A percentile compares a stretch with the other conserved stretches of the same genome.
phyloP scores from a whole-genome alignment of 1,284 basidiomycete genomes.

The Rhodotorula sp. region DNA sequence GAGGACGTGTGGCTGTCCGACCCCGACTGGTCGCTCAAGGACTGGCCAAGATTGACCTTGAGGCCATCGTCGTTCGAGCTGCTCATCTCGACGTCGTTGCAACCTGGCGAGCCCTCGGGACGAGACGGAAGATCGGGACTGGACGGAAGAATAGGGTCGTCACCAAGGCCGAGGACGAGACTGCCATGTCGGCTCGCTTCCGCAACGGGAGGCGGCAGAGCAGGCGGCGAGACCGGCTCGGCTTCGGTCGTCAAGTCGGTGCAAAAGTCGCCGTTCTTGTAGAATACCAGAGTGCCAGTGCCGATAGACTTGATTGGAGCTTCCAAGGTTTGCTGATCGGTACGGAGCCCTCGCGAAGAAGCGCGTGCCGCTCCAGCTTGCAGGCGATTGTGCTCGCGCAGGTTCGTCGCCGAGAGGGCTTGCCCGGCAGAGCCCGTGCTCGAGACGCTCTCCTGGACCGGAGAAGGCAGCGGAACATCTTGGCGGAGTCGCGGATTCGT shows the following conservation, averaged over 20 bases:
- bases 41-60: neutral
- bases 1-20: conserved; percentile 10
- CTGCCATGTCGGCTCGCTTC: neutral
- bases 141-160: neutral
- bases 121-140: neutral
- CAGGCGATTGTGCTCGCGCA: neutral
- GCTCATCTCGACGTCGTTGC: neutral
- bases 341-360: neutral
- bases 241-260: conserved; percentile 34
- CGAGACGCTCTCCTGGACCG: neutral
- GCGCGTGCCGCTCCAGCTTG: neutral
- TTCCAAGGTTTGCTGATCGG: neutral
- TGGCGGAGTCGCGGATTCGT: too few species aligned
- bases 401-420: conserved; percentile 7
- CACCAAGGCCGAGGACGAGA: neutral
- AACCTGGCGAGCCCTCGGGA: neutral
- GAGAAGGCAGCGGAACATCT: too few species aligned
- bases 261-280: conserved; percentile 34
- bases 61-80: neutral
- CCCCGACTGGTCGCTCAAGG: neutral
- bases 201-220: neutral
- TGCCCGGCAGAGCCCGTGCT: neutral
- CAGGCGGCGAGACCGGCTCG: conserved; percentile 6
- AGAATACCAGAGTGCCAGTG: conserved; percentile 31
- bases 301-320: neutral